Evolutionary conservation across 192 early-diverging fungal genomes (phyloP).

Genomic region (Coemansia sp.): DNA sequence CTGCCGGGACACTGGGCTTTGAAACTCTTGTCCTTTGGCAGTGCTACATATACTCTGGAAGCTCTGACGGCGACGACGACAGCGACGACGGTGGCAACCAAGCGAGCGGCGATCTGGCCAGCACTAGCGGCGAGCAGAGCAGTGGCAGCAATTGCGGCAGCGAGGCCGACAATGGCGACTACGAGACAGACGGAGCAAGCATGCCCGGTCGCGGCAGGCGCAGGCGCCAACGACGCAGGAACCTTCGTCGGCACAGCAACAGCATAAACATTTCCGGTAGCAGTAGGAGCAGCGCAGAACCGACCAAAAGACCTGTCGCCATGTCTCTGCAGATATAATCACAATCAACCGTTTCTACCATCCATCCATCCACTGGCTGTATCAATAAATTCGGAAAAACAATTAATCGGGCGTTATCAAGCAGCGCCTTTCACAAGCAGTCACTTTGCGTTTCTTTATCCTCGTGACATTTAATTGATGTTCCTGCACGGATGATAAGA

Average conservation of each 20-base stretch:
- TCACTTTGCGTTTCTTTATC: background rate
- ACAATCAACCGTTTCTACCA: background rate
- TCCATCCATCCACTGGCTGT: too few relatives aligned
- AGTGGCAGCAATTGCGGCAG: constrained; percentile 4
- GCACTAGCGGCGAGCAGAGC: background rate
- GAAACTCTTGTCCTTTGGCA: constrained; percentile 47
- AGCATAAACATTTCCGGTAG: constrained; percentile 2
- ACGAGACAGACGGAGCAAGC: constrained; percentile 17
- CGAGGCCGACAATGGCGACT: constrained; percentile 10
- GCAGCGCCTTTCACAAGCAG: too few relatives aligned
- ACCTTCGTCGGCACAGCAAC: constrained; percentile 7
- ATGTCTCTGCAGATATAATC: constrained; percentile 5
- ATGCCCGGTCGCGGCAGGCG: constrained; percentile 25
- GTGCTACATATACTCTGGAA: constrained; percentile 44
- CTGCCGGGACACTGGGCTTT: constrained; percentile 48
- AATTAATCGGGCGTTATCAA: background rate
- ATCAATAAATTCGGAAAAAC: background rate
- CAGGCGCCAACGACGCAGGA: constrained; percentile 10
- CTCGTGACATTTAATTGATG: background rate
- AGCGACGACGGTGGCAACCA: background rate
- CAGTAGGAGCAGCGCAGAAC: background rate
- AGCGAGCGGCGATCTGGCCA: background rate
- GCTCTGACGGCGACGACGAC: constrained; percentile 1
- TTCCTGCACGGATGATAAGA: background rate
- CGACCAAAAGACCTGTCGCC: background rate